Evolutionary conservation across 768 basidiomycete species (phyloP), one percentile per base, ranked within the genome.

Genomic region (Tricholomella constricta): DNA sequence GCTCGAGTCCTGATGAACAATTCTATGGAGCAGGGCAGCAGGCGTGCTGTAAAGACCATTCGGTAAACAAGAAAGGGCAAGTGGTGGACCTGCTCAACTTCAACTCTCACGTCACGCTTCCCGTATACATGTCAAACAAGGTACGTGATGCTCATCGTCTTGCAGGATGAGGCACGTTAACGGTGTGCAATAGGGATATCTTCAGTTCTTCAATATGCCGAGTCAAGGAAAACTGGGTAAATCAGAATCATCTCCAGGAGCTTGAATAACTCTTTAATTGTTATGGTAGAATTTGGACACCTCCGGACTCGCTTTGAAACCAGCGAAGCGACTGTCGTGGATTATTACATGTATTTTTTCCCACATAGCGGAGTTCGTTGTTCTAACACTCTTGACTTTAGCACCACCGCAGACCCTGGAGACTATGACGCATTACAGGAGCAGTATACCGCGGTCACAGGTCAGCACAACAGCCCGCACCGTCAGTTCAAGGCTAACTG

Each of bases 121-220:
- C 72, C 2, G 60, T 73, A 22, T 70, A 69, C 49, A 73, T 72
- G 69, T 72, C 72, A 11, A 70, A 69, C 62, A 73, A 71, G 60
- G 70, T 67, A 41, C 19, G 32, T 14, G n/a, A 22, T 3, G 4
- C 14, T 46, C 6, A 12, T 22, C 14, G 6, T n/a, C 17, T 5
- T 3, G 19, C 15, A 23, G 17, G 20, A 46, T 20, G 19, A 12
- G 15, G 7, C 7, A 44, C 47, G n/a, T 49, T 36, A 34, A 51
- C 11, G 9, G n/a, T 4, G 15, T 5, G 9, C 45, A 9, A 12
- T n/a, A 72, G 69, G 71, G 71, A 6, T 72, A 70, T 54, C 57
- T 71, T 26, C 67, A 68, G 56, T 69, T 69, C 48, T 71, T 71
- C 57, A 72, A 72, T 38, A 67, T 71, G 64, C 68, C 70, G 8